These are phyloP conservation scores for Alternaria triticimaculans DNA, from an alignment of 2,329 filamentous ascomycete genomes.

Conservation along the genomic window DNA sequence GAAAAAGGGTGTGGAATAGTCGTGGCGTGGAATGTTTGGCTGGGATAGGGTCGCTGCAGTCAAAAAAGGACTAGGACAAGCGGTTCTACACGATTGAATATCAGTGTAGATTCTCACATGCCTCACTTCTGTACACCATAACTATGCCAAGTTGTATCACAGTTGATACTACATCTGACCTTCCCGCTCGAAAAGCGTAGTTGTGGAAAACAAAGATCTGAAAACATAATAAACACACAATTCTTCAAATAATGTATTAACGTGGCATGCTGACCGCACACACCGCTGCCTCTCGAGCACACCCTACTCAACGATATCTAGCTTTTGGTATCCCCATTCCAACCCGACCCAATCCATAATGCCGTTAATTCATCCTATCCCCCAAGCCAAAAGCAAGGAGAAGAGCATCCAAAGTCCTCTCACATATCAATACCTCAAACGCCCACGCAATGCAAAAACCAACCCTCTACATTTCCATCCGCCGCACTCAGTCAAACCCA, in stretches of 20 bases:
- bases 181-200: no score
- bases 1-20: background rate
- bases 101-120: no score
- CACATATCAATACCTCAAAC: background rate
- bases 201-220: no score
- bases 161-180: no score
- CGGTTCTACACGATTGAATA: no score
- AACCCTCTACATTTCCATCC: no score
- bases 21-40: no score
- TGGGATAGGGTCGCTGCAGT: no score
- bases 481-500: background rate
- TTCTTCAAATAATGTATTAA: background rate
- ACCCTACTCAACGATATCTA: background rate
- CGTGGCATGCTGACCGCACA: background rate
- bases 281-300: background rate
- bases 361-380: constrained; percentile 1
- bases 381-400: background rate
- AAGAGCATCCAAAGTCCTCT: background rate
- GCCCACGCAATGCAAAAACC: constrained; percentile 14
- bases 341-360: background rate
- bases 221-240: no score
- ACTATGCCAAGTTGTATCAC: no score
- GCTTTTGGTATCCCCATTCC: background rate
- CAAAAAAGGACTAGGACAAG: no score
- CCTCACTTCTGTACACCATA: no score